A percentile compares a stretch with the other conserved stretches of the same genome.
Conservation (phyloP, 768 basidiomycete species). For the Collybia mongolica region DNA sequence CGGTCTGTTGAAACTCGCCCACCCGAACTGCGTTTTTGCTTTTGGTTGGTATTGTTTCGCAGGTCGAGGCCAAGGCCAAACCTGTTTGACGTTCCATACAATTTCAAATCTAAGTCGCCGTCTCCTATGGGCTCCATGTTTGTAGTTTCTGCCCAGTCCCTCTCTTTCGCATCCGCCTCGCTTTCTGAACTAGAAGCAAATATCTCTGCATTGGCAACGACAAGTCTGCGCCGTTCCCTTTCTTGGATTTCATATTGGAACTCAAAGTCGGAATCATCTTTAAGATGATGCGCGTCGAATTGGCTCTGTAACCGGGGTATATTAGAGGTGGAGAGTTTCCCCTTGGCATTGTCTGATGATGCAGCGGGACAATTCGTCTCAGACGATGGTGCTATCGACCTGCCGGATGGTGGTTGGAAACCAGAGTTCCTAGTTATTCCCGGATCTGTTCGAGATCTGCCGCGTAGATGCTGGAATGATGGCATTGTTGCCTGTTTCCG, state of each 20-base stretch:
- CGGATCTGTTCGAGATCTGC: constrained; percentile 36
- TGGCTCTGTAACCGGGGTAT: constrained; percentile 32
- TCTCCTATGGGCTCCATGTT: neutral
- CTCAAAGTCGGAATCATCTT: constrained; percentile 46
- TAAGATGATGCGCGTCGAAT: neutral
- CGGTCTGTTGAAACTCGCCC: neutral
- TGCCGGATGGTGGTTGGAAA: neutral
- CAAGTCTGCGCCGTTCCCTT: constrained; percentile 38
- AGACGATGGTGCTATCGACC: neutral
- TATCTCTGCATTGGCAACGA: constrained; percentile 43
- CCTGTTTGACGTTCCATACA: neutral
- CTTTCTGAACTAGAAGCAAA: constrained; percentile 41
- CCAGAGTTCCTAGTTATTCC: constrained; percentile 11
- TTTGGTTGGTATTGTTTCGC: neutral
- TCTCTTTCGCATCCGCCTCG: constrained; percentile 20
- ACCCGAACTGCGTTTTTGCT: neutral
- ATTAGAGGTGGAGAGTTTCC: constrained; percentile 17
- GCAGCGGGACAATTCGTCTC: neutral
- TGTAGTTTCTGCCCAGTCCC: neutral
- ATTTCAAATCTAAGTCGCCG: neutral
- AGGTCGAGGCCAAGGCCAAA: constrained; percentile 12
- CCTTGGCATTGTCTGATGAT: neutral
- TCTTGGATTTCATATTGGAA: constrained; percentile 35
- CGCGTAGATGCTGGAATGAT: constrained; percentile 13
- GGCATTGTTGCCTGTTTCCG: constrained; percentile 4